These are phyloP conservation scores for Penicillium freii DNA, from an alignment of 2,329 filamentous ascomycete species.

Conservation along the genomic window DNA sequence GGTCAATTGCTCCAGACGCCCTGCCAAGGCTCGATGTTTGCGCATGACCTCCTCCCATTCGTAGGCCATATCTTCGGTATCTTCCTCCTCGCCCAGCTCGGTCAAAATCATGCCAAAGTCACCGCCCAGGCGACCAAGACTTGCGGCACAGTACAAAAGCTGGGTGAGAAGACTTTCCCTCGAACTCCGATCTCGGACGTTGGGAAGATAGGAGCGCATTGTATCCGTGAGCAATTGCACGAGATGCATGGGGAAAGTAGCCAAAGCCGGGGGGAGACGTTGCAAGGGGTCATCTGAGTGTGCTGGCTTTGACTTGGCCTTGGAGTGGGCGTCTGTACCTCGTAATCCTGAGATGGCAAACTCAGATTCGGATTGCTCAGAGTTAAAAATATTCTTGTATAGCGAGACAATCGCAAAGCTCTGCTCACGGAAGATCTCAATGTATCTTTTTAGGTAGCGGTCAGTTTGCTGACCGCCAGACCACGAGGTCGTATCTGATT, in stretches of 20 bases:
- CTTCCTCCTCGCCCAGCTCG: conserved; percentile 47
- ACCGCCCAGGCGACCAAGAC: conserved; percentile 81
- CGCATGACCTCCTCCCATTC: conserved; percentile 88
- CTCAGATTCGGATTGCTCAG: conserved; percentile 46
- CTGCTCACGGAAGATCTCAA: conserved; percentile 96
- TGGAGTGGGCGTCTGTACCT: conserved; percentile 24
- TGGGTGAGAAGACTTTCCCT: conserved; percentile 88
- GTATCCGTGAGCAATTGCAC: conserved; percentile 78
- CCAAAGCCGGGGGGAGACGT: conserved; percentile 70
- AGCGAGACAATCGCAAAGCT: conserved; percentile 94
- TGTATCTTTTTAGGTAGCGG: conserved; percentile 87
- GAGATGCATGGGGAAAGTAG: conserved; percentile 81
- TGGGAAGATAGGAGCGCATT: conserved; percentile 72
- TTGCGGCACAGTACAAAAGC: conserved; percentile 88
- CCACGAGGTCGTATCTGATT: conserved; percentile 31
- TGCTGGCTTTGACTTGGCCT: conserved; percentile 21
- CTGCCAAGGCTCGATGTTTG: conserved; percentile 80
- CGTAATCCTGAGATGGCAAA: conserved; percentile 27
- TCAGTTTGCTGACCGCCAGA: conserved; percentile 82
- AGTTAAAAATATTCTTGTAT: conserved; percentile 84
- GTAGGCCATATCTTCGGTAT: conserved; percentile 42
- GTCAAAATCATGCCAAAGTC: conserved; percentile 91
- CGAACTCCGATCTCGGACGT: conserved; percentile 73
- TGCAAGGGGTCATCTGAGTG: conserved; percentile 35
- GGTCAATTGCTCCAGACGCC: conserved; percentile 53